Percentiles rank a stretch among this genome's conserved stretches.
Evolutionary conservation across 495 filamentous ascomycete species (phyloP).

Genomic region (Daldinia vernicosa): DNA sequence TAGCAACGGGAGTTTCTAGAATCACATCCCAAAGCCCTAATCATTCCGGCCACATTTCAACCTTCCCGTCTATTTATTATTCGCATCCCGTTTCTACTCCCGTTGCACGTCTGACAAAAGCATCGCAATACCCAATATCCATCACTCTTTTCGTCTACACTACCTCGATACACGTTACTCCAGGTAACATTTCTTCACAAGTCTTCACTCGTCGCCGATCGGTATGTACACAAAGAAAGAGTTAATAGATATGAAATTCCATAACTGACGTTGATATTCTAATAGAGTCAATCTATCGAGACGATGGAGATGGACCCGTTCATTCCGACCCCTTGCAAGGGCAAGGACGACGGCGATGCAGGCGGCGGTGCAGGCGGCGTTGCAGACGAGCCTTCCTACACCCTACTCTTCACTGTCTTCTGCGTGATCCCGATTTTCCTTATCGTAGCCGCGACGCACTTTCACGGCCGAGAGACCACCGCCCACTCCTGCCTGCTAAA

Average conservation of each 20-base stretch:
- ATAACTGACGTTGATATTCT: neutral
- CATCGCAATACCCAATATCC: neutral
- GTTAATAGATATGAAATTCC: neutral
- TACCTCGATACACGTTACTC: neutral
- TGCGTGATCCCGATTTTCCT: conserved; percentile 6
- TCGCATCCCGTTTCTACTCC: neutral
- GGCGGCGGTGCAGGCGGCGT: too few species aligned
- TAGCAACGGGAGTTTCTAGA: neutral
- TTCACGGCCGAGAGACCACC: neutral
- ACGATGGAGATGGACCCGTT: too few species aligned
- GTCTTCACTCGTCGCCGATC: neutral
- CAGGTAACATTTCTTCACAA: neutral
- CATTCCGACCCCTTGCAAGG: neutral
- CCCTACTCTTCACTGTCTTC: neutral
- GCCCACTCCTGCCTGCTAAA: neutral
- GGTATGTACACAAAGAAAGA: neutral
- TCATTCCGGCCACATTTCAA: neutral
- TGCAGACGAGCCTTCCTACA: neutral
- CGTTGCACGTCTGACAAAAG: neutral
- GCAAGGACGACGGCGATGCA: neutral
- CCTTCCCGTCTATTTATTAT: neutral
- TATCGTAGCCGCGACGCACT: neutral
- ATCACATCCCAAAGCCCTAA: neutral
- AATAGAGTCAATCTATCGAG: neutral
- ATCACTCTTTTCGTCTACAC: neutral